Conservation (phyloP, 2,329 filamentous ascomycete genomes). For the Lomentospora prolificans region DNA sequence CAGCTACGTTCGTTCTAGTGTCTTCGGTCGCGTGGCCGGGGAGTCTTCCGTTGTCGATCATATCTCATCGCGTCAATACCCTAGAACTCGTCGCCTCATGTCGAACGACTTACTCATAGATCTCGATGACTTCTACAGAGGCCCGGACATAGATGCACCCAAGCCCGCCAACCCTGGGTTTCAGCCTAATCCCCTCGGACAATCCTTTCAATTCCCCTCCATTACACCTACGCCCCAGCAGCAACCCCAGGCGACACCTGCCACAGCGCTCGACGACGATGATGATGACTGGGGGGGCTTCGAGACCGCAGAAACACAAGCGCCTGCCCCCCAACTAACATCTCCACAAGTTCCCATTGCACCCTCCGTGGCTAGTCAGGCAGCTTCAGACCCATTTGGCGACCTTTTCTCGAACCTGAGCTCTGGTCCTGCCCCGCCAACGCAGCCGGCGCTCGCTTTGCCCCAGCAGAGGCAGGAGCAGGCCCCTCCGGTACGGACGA, state of each 20-base stretch:
- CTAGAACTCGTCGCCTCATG: slow-evolving; percentile 29
- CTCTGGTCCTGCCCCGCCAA: slow-evolving; percentile 14
- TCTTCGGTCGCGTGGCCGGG: neutral
- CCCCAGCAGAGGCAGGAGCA: slow-evolving; percentile 12
- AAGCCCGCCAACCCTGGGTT: slow-evolving; percentile 1
- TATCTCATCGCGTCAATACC: neutral
- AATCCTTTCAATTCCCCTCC: slow-evolving; percentile 10
- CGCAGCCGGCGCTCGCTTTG: slow-evolving; percentile 11
- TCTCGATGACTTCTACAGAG: slow-evolving; percentile 41
- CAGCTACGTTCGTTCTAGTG: neutral
- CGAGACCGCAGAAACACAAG: slow-evolving; percentile 39
- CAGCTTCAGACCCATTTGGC: slow-evolving; percentile 8
- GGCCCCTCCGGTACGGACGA: neutral
- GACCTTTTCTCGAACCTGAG: slow-evolving; percentile 15
- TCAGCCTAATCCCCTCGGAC: slow-evolving; percentile 17
- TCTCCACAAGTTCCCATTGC: slow-evolving; percentile 3
- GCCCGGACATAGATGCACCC: slow-evolving; percentile 16
- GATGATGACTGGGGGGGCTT: slow-evolving; percentile 62
- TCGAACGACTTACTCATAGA: slow-evolving; percentile 55
- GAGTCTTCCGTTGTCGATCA: neutral
- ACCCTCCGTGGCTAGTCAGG: slow-evolving; percentile 4
- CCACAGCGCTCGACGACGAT: slow-evolving; percentile 26
- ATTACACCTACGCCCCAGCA: neutral
- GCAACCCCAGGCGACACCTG: neutral
- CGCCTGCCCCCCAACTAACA: slow-evolving; percentile 6